phyloP scores from a whole-genome alignment of 768 basidiomycete genomes.

The Tricholoma sp. region DNA sequence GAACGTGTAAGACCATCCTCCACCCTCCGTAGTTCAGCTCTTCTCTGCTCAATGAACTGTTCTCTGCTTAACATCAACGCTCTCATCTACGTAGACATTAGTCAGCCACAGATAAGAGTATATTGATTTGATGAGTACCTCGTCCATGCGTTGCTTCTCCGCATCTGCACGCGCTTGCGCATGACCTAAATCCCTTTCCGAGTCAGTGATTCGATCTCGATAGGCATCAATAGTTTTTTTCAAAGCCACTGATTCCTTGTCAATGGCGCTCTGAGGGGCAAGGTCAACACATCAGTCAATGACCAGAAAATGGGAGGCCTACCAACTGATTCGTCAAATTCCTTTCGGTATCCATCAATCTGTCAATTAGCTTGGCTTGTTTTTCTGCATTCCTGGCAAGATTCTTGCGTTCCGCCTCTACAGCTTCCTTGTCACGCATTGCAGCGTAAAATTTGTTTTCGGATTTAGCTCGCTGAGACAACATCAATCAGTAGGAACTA shows the following conservation, averaged over 20 bases:
- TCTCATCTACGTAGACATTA: background rate
- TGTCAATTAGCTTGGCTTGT: conserved; percentile 55
- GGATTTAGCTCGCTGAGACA: conserved; percentile 86
- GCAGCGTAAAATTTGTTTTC: conserved; percentile 93
- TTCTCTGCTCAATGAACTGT: conserved; percentile 16
- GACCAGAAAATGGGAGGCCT: conserved; percentile 16
- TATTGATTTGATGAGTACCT: conserved; percentile 26
- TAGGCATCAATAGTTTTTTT: conserved; percentile 25
- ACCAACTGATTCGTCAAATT: conserved; percentile 57
- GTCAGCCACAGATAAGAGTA: background rate
- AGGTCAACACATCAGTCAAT: background rate
- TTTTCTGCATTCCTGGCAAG: conserved; percentile 45
- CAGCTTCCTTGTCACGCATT: conserved; percentile 84
- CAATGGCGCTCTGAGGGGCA: conserved; percentile 31
- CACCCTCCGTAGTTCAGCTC: conserved; percentile 32
- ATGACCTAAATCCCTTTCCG: conserved; percentile 30
- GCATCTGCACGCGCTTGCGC: conserved; percentile 28
- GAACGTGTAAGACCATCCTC: conserved; percentile 46
- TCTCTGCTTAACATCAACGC: background rate
- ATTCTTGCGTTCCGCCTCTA: conserved; percentile 70
- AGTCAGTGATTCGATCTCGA: conserved; percentile 19
- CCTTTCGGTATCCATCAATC: conserved; percentile 58
- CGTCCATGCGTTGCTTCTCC: conserved; percentile 33
- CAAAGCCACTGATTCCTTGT: conserved; percentile 36
- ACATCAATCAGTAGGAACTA: background rate